Conservation (phyloP, 2,329 filamentous ascomycete species). For the Fusarium robinianum region DNA sequence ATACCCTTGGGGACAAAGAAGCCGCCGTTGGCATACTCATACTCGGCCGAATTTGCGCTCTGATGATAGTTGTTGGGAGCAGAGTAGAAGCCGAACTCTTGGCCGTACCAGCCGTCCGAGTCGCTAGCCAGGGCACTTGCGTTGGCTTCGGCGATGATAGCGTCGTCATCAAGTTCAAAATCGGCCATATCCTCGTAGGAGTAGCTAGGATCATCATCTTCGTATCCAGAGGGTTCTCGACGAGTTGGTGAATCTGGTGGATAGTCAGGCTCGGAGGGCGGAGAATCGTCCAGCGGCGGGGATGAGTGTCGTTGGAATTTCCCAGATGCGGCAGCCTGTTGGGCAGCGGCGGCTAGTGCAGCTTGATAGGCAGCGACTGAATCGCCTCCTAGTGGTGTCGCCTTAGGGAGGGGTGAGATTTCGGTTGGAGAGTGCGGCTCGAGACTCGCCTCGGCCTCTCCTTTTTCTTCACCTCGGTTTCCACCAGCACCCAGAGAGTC, state of each 20-base stretch:
- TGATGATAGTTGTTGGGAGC: constrained; percentile 51
- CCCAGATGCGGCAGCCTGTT: constrained; percentile 74
- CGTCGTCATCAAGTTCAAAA: constrained; percentile 78
- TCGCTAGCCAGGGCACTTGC: constrained; percentile 92
- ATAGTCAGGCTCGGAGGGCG: constrained; percentile 16
- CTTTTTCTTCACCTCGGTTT: constrained; percentile 17
- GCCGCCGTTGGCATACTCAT: constrained; percentile 76
- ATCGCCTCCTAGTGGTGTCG: constrained; percentile 17
- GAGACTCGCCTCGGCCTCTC: constrained; percentile 11
- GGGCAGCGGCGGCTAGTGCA: constrained; percentile 80
- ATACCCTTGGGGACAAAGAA: constrained; percentile 85
- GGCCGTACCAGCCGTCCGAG: constrained; percentile 90
- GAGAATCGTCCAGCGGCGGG: constrained; percentile 41
- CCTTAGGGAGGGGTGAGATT: constrained; percentile 12
- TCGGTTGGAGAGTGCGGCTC: constrained; percentile 13
- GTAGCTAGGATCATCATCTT: constrained; percentile 59
- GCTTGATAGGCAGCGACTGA: constrained; percentile 73
- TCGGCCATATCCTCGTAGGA: constrained; percentile 68
- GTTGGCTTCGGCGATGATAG: constrained; percentile 93
- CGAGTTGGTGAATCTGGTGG: constrained; percentile 18
- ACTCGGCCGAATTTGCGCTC: constrained; percentile 49
- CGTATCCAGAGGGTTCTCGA: constrained; percentile 30
- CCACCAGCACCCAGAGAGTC: constrained; percentile 52
- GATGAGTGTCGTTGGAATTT: constrained; percentile 69
- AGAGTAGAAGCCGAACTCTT: constrained; percentile 96